Evolutionary conservation across 2,329 filamentous ascomycete species (phyloP), one percentile per base, ranked within the genome.

Genomic region (Davidsoniella neocaledoniae): DNA sequence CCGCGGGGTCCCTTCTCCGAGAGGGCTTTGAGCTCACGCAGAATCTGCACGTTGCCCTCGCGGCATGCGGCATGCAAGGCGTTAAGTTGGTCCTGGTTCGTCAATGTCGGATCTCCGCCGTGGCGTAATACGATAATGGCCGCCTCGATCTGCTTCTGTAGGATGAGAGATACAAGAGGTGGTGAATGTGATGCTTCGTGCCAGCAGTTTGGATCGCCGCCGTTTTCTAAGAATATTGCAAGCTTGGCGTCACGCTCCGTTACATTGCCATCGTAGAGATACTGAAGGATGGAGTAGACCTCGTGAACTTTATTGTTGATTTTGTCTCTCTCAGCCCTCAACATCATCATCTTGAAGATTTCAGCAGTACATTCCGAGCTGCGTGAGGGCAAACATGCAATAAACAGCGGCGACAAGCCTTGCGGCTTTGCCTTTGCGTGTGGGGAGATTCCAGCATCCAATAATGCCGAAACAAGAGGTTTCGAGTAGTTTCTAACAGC

Each of bases 81-180:
- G 12, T 51, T 51, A 25, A 55, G 46, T 6, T 53, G 43, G 14
- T 53, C 54, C 5, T 47, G 47, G 4, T 41, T 49, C 16, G 21
- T 17, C n/a, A 54, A 23, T 4, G 26, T 50, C 14, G 52, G 52
- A 17, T 55, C 47, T 10, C 46, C 54, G 14, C 54, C 54, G 7
- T 39, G 26, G 40, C 47, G 17, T 2, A 55, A 45, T 2, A 55
- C 47, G 5, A 55, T 47, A 2, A 45, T 19, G 1, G 52, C 54
- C 2, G 47, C 44, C 19, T 55, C 52, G 14, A 44, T 36, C 21
- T 55, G 52, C 10, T 47, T 51, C 16, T 54, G 42, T 5, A 55
- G 23, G 21, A 51, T 51, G 9, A 50, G 51, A 5, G 52, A 48
- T 5, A 54, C 52, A 21, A 63, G 43, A 2, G 49, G 49, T 14